These are phyloP conservation scores for Jatropha podagrica DNA, from an alignment of 441 rosid species.

Conservation along the genomic window DNA sequence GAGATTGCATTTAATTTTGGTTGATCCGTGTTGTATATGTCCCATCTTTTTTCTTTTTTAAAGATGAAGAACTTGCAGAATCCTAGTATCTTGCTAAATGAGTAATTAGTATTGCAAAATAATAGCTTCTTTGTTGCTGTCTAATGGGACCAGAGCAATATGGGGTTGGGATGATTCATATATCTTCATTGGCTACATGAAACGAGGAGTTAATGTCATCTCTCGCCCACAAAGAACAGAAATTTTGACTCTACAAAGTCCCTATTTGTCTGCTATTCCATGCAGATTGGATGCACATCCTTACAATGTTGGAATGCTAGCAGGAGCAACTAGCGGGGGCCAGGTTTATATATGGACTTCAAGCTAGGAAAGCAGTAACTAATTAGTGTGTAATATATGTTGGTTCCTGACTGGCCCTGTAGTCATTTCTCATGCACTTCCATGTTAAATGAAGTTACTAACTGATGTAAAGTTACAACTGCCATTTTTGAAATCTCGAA, in stretches of 20 bases:
- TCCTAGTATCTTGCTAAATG: background rate
- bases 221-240: conserved; percentile 33
- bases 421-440: background rate
- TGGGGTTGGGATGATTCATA: conserved; percentile 96
- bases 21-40: background rate
- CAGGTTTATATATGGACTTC: conserved; percentile 75
- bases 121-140: background rate
- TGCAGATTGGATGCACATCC: conserved; percentile 75
- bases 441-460: background rate
- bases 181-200: conserved; percentile 59
- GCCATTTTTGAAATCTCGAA: background rate
- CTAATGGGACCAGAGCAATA: conserved; percentile 44
- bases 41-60: background rate
- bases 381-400: background rate
- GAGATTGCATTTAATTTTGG: no score
- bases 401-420: background rate
- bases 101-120: background rate
- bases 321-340: conserved; percentile 74
- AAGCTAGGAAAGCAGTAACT: conserved; percentile 16
- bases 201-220: conserved; percentile 66
- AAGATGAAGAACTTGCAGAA: background rate
- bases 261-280: conserved; percentile 51
- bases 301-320: conserved; percentile 55
- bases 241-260: conserved; percentile 43
- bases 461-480: background rate